phyloP scores from a whole-genome alignment of 1,284 basidiomycete species.

The Trichosporon ovoides region DNA sequence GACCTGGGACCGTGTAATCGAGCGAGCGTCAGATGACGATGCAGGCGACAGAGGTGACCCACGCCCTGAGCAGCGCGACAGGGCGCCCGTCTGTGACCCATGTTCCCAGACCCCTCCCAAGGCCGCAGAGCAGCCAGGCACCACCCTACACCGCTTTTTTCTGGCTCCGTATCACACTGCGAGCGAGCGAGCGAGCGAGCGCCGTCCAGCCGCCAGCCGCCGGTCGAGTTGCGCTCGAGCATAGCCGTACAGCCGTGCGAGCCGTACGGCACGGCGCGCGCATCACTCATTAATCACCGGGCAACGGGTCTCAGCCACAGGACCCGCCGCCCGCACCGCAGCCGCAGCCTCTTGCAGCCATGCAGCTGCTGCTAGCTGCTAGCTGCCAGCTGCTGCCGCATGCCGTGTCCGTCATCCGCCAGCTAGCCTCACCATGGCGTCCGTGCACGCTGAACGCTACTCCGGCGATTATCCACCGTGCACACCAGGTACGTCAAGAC shows the following conservation, averaged over 20 bases:
- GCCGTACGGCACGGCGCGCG: neutral
- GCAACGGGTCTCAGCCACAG: neutral
- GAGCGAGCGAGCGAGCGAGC: no score
- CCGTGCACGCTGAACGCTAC: no score
- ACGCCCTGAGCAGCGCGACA: neutral
- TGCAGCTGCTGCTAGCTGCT: no score
- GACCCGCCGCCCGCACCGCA: no score
- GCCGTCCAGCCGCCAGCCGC: no score
- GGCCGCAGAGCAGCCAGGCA: neutral
- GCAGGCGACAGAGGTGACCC: neutral
- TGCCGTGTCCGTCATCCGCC: no score
- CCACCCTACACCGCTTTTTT: neutral
- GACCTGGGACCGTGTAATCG: constrained; percentile 5
- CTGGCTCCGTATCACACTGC: neutral
- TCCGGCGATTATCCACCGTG: no score
- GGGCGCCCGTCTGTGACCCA: neutral
- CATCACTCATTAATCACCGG: neutral
- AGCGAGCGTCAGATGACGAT: constrained; percentile 5
- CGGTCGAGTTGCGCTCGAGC: no score
- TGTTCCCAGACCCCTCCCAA: neutral
- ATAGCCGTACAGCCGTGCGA: neutral
- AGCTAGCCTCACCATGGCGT: no score
- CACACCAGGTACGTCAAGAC: no score
- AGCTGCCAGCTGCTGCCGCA: no score
- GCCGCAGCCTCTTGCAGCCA: no score